Base-by-base conservation (phyloP, 306 rosid species). In the Citrullus mucosospermus region DNA sequence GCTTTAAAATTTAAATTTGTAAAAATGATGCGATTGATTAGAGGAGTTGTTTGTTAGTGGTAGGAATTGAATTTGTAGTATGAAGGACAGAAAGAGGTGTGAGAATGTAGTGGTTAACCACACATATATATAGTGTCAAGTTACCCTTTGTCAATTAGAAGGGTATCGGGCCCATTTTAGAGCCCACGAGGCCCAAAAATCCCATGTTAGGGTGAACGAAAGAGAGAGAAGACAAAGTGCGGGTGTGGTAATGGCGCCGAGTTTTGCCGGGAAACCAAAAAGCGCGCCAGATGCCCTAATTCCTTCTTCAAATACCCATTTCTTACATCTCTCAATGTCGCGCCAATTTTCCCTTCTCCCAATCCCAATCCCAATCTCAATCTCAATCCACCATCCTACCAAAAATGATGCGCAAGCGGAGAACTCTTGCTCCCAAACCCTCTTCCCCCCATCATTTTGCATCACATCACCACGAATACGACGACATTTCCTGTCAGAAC, bases 391-490 rank as follows among this genome's bases (percentile, higher is more conserved):
- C 46, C 54, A 2, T 34, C 61, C 36, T 0, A 8, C 74, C 17
- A n/a, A 57, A 28, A 66, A 80, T 79, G 88, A 38, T 84, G 2
- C 81, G 80, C 25, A 46, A 87, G 12, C 85, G 88, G 16, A 90
- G 98, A 81, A 89, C 96, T 0, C 86, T 34, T 5, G 96, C 98
- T 22, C 88, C 81, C 3, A 91, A 82, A 9, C 90, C 92, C 46
- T 53, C 51, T 2, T 30, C 80, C 57, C 74, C 15, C 30, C 58
- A 67, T 32, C 60, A 43, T 46, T 39, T 59, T 2, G 17, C 3
- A 1, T 43, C 63, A 12, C 53, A 76, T 15, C 67, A 74, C 16
- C 60, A 62, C 9, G 75, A 78, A 13, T n/a, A 13, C 86, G 77
- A 70, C 43, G 81, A 66, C 58, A 76, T 85, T 38, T 56, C 30